Percentiles rank a stretch among this genome's conserved stretches.
These are phyloP conservation scores for Sclerospora graminicola DNA, from an alignment of 352 stramenopile genomes.

Conservation along the genomic window DNA sequence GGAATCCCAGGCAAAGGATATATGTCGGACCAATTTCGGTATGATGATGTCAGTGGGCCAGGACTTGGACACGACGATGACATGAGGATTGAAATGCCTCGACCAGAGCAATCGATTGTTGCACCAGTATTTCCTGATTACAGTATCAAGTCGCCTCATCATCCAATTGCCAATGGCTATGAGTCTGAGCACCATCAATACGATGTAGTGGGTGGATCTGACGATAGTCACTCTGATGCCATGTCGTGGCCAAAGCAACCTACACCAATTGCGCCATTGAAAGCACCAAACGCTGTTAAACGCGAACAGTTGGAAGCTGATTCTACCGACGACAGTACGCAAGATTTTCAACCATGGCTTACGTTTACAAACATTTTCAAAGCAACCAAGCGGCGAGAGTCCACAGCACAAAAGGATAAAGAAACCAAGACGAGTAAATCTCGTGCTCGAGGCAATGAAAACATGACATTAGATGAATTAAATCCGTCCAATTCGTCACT, in stretches of 20 bases:
- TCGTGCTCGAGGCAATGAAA: slow-evolving; percentile 9
- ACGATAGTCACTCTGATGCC: slow-evolving; percentile 11
- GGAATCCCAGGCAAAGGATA: slow-evolving; percentile 20
- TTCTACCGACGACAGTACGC: neutral
- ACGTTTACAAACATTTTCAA: slow-evolving; percentile 30
- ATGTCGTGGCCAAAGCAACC: slow-evolving; percentile 22
- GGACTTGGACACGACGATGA: slow-evolving; percentile 20
- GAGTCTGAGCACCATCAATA: slow-evolving; percentile 27
- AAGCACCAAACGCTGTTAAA: neutral
- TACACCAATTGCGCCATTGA: neutral
- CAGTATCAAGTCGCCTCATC: slow-evolving; percentile 2
- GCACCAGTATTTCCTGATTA: slow-evolving; percentile 1
- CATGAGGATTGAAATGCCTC: slow-evolving; percentile 9
- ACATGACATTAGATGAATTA: slow-evolving; percentile 27
- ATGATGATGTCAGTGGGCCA: slow-evolving; percentile 18
- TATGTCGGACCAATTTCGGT: slow-evolving; percentile 28
- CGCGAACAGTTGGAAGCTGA: slow-evolving; percentile 1
- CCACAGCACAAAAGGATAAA: slow-evolving; percentile 7
- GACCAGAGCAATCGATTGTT: slow-evolving; percentile 7
- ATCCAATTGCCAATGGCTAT: slow-evolving; percentile 13
- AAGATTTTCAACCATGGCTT: slow-evolving; percentile 11
- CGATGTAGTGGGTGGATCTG: slow-evolving; percentile 13
- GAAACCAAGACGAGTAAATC: slow-evolving; percentile 5
- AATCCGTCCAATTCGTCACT: slow-evolving; percentile 19
- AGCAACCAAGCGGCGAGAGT: slow-evolving; percentile 12